Conservation (phyloP, 2,329 filamentous ascomycete species). For the Lachnellula suecica region DNA sequence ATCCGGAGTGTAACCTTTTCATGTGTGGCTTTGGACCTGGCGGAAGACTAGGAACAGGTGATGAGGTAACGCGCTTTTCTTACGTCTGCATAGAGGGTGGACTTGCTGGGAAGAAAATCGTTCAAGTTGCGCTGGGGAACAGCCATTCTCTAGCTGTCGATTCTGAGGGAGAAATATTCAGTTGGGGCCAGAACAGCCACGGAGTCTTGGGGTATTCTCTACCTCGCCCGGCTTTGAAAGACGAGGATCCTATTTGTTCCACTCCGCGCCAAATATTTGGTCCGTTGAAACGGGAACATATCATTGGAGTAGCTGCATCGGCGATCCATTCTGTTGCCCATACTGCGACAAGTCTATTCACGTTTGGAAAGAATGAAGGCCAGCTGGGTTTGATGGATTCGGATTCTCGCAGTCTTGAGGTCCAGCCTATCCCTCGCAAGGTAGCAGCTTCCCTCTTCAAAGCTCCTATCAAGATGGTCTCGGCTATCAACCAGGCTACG, state of each 20-base stretch:
- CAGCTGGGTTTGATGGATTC: conserved; percentile 94
- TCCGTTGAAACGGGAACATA: conserved; percentile 78
- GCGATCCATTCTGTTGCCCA: conserved; percentile 89
- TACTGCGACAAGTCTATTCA: conserved; percentile 78
- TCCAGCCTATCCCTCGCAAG: conserved; percentile 79
- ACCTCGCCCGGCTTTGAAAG: conserved; percentile 62
- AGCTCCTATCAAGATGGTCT: conserved; percentile 71
- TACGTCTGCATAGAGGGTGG: conserved; percentile 78
- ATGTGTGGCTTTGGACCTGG: conserved; percentile 90
- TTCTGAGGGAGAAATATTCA: conserved; percentile 85
- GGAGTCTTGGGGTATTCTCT: conserved; percentile 85
- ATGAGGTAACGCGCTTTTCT: conserved; percentile 85
- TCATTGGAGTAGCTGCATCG: conserved; percentile 84
- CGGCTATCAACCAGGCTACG: conserved; percentile 88
- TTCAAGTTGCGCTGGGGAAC: conserved; percentile 80
- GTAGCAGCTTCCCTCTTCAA: conserved; percentile 83
- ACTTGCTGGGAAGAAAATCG: conserved; percentile 71
- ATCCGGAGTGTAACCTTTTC: conserved; percentile 87
- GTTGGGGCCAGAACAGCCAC: conserved; percentile 86
- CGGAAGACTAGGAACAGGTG: conserved; percentile 83
- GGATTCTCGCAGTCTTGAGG: conserved; percentile 84
- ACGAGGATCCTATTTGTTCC: conserved; percentile 81
- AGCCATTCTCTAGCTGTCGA: conserved; percentile 88
- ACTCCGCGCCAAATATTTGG: conserved; percentile 89
- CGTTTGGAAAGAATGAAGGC: conserved; percentile 93